These are phyloP conservation scores for Macrolepiota dolichaula DNA, from an alignment of 768 basidiomycete genomes.

Conservation along the genomic window DNA sequence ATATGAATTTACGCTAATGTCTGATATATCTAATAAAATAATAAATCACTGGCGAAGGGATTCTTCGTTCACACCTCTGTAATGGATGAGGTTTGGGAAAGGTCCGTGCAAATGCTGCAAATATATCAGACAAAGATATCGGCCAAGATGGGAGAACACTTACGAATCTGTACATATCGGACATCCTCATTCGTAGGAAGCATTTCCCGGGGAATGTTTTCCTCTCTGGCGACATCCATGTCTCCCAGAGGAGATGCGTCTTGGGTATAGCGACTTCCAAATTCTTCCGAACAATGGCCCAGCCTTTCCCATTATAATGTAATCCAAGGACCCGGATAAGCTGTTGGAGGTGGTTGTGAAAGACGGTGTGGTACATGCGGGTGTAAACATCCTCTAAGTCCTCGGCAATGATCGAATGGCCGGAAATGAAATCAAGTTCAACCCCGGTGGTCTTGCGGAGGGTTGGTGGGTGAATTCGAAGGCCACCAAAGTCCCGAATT, in stretches of 20 bases:
- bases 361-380: slow-evolving; percentile 54
- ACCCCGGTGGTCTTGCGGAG: slow-evolving; percentile 48
- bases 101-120: slow-evolving; percentile 50
- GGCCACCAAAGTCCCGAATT: slow-evolving; percentile 56
- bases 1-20: neutral
- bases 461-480: slow-evolving; percentile 50
- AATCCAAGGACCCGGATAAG: slow-evolving; percentile 54
- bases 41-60: neutral
- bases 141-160: slow-evolving; percentile 21
- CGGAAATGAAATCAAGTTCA: slow-evolving; percentile 41
- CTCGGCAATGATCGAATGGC: slow-evolving; percentile 47
- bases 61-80: slow-evolving; percentile 32
- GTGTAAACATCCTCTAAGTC: slow-evolving; percentile 54
- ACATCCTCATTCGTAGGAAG: slow-evolving; percentile 56
- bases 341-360: slow-evolving; percentile 60
- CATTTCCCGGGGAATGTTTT: slow-evolving; percentile 52
- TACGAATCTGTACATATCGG: slow-evolving; percentile 53
- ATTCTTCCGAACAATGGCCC: slow-evolving; percentile 45
- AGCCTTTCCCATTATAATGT: slow-evolving; percentile 54
- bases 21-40: neutral
- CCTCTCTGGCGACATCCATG: slow-evolving; percentile 47
- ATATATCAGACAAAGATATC: neutral
- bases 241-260: slow-evolving; percentile 42
- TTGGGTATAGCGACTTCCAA: slow-evolving; percentile 40
- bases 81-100: slow-evolving; percentile 54